A percentile compares a stretch with the other conserved stretches of the same genome.
Conservation (phyloP, 495 filamentous ascomycete genomes). For the Aspergillus ellipticus region DNA sequence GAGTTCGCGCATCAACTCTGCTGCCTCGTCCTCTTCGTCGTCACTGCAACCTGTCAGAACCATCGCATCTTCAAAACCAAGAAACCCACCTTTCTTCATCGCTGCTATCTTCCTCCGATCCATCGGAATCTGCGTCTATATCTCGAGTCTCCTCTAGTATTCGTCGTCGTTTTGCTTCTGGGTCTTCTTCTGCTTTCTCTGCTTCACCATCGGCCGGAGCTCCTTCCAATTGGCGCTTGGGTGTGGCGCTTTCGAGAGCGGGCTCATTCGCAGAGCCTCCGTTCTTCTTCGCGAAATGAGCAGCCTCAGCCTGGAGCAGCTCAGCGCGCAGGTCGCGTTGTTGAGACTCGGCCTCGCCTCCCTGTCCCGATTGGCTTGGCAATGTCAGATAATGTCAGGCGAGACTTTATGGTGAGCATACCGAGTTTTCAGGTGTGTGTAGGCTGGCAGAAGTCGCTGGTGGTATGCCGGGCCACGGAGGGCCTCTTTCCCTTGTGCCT, state of each 20-base stretch:
- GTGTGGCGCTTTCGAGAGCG: conserved; percentile 30
- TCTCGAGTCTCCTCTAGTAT: conserved; percentile 86
- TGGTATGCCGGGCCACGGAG: conserved; percentile 93
- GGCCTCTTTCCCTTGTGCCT: conserved; percentile 94
- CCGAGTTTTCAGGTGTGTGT: conserved; percentile 87
- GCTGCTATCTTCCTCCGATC: conserved; percentile 64
- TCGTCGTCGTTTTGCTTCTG: conserved; percentile 77
- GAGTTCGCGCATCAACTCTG: conserved; percentile 84
- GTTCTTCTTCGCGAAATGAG: conserved; percentile 80
- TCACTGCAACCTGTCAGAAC: conserved; percentile 44
- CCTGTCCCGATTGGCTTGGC: conserved; percentile 76
- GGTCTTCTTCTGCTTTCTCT: conserved; percentile 59
- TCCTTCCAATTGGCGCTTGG: conserved; percentile 68
- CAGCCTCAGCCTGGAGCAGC: conserved; percentile 81
- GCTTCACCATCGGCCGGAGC: conserved; percentile 32
- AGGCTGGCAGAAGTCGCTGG: conserved; percentile 88
- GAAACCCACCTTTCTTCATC: conserved; percentile 59
- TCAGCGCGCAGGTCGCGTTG: conserved; percentile 85
- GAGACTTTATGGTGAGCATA: conserved; percentile 25
- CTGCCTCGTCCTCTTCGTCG: conserved; percentile 85
- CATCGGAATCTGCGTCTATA: conserved; percentile 85
- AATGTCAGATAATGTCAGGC: conserved; percentile 14
- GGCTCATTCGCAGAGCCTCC: conserved; percentile 50
- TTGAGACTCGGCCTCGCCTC: conserved; percentile 70
- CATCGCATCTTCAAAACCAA: background rate